Evolutionary conservation across 2,329 filamentous ascomycete genomes (phyloP).

Genomic region (Sporothrix humicola): DNA sequence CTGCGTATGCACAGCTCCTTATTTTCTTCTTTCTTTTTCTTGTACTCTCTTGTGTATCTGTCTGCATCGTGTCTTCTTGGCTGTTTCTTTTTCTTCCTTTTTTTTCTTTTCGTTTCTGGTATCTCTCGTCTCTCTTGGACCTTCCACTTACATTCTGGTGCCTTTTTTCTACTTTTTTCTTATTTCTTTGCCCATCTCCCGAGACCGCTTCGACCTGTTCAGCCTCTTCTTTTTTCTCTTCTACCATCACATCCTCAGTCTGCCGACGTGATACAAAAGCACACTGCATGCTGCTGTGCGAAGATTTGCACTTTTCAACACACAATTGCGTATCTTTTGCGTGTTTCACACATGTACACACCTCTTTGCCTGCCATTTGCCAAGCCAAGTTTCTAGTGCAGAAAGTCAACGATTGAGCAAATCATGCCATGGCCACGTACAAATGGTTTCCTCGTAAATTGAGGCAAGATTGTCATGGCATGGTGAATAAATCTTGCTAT

Average conservation of each 20-base stretch:
- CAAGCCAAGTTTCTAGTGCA: background rate
- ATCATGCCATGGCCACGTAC: background rate
- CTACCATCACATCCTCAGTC: background rate
- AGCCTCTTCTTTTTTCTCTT: background rate
- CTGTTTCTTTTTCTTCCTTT: background rate
- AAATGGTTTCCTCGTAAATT: background rate
- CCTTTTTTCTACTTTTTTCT: conserved; percentile 12
- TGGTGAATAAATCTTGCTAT: background rate
- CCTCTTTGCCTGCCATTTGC: background rate
- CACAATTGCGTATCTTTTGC: background rate
- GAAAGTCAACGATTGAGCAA: background rate
- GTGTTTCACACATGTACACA: background rate
- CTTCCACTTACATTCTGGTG: background rate
- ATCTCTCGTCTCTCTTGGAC: background rate
- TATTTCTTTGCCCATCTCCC: conserved; percentile 8
- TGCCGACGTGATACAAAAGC: background rate
- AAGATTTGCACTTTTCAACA: background rate
- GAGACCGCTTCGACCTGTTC: background rate
- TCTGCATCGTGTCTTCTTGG: background rate
- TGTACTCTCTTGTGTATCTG: no score
- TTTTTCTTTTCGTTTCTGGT: background rate
- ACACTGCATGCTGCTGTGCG: conserved; percentile 8
- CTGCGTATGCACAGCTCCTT: no score
- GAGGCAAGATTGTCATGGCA: background rate
- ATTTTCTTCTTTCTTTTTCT: no score